Evolutionary conservation across 2,329 filamentous ascomycete genomes (phyloP).

Genomic region (Pseudogymnoascus sp.): DNA sequence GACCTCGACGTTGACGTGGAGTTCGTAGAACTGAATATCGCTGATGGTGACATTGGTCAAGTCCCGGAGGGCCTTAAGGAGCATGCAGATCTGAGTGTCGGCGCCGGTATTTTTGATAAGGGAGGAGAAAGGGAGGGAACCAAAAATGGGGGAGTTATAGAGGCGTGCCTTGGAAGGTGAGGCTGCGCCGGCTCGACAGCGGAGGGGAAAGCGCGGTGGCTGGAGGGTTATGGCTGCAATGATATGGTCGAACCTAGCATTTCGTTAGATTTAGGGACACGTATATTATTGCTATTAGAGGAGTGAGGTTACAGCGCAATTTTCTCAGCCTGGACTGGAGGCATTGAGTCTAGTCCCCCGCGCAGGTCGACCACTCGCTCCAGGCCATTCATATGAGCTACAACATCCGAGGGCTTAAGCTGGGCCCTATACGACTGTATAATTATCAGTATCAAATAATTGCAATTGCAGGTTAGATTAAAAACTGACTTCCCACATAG

Average conservation of each 20-base stretch:
- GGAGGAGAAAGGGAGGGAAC: constrained; percentile 8
- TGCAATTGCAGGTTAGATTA: background rate
- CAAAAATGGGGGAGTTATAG: constrained; percentile 6
- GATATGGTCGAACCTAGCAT: constrained; percentile 14
- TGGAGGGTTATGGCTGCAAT: constrained; percentile 15
- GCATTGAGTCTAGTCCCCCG: constrained; percentile 13
- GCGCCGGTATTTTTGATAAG: constrained; percentile 4
- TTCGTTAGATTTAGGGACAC: background rate
- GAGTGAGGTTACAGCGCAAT: constrained; percentile 12
- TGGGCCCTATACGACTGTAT: constrained; percentile 13
- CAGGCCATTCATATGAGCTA: constrained; percentile 16
- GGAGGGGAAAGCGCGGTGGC: constrained; percentile 13
- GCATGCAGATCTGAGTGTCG: background rate
- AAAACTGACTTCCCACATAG: constrained; percentile 17
- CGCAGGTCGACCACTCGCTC: constrained; percentile 13
- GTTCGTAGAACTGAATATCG: constrained; percentile 1
- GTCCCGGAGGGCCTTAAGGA: background rate
- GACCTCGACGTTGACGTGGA: constrained; percentile 8
- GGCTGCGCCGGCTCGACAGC: constrained; percentile 9
- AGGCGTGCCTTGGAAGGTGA: background rate
- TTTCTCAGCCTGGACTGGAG: constrained; percentile 12
- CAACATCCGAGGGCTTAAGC: constrained; percentile 13
- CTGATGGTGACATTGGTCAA: constrained; percentile 4
- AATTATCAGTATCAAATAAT: background rate
- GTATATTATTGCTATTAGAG: background rate